Base-by-base conservation (phyloP, 2,329 filamentous ascomycete species). In the Cercospora beticola region DNA sequence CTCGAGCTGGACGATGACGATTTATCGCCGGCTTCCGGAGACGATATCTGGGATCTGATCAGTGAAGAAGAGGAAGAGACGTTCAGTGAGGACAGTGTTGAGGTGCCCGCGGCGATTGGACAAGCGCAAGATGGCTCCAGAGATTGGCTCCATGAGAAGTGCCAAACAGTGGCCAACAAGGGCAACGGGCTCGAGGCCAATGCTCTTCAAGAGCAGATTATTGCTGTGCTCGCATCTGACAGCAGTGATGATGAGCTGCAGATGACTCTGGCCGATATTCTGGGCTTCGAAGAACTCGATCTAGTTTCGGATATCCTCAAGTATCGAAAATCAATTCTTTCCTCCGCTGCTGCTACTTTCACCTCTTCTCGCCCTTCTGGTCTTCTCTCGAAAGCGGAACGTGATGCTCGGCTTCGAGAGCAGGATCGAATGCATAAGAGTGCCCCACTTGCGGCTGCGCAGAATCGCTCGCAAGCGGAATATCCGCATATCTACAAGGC, bases 401-500 rank as follows among this genome's bases (percentile, higher is more conserved):
- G 94, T 70, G 91, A 97, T 71, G 91, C 92, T 70, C 89, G 89
- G 3, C 84, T 99, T 30, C 88, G 89, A 7, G 87, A 87, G 56
- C 88, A 89, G 74, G 94, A 99, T 75, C 86, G 87, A 67, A 87
- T 92, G 76, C 95, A 99, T 80, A 99, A 99, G 79, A 88, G 87
- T 76, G 86, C 91, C 9, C 76, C 86, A 2, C 82, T 99, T 26
- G 88, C 89, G 2, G 86, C 92, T 0, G 89, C 88, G n/a, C 86
- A 92, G 69, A 85, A 90, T 64, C 89, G 89, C 59, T 83, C 89
- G 68, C 91, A 90, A 64, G 87, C 90, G 4, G 86, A 91, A 57
- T 99, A 99, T 78, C 96, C 96, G 1, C 95, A 99, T 78, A 93
- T 99, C 0, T 99, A 97, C 82, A 93, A 90, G 74, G 81, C 87